A percentile compares a stretch with the other conserved stretches of the same genome.
phyloP scores from a whole-genome alignment of 2,329 filamentous ascomycete genomes.

The Purpureocillium lavendulum region DNA sequence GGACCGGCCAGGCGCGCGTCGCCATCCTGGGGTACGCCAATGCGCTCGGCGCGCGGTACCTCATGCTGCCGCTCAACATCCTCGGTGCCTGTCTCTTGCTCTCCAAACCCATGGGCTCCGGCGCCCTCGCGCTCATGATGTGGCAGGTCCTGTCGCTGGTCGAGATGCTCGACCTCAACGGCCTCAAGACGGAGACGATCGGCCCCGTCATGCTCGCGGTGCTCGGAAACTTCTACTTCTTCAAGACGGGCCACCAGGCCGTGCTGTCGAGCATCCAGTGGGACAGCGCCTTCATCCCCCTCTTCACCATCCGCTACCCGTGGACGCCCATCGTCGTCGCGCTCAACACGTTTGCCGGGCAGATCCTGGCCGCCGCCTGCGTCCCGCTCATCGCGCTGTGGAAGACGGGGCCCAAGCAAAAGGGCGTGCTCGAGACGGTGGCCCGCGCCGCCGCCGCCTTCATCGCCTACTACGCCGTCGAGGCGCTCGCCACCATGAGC shows the following conservation, averaged over 20 bases:
- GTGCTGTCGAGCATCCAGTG: constrained; percentile 84
- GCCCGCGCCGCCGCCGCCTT: constrained; percentile 67
- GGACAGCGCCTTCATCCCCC: constrained; percentile 88
- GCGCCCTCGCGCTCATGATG: constrained; percentile 70
- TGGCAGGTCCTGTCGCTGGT: constrained; percentile 82
- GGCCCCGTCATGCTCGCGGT: constrained; percentile 78
- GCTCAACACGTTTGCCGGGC: constrained; percentile 82
- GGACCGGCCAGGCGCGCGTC: constrained; percentile 45
- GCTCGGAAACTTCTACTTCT: constrained; percentile 91
- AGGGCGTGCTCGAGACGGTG: constrained; percentile 60
- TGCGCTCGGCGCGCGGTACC: constrained; percentile 82
- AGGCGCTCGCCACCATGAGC: constrained; percentile 78
- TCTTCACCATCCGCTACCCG: constrained; percentile 76
- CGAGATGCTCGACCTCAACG: constrained; percentile 54
- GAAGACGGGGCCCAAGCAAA: constrained; percentile 75
- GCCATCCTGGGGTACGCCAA: constrained; percentile 89
- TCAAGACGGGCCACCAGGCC: constrained; percentile 96
- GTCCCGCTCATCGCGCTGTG: constrained; percentile 79
- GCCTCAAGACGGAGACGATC: constrained; percentile 59
- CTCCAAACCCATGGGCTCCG: constrained; percentile 90
- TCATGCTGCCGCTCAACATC: constrained; percentile 74
- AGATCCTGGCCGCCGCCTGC: constrained; percentile 71
- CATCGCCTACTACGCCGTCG: constrained; percentile 71
- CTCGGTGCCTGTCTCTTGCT: constrained; percentile 69
- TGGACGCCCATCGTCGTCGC: constrained; percentile 77